These are phyloP conservation scores for Tanacetum coccineum DNA, from an alignment of 129 eudicot species.

Conservation along the genomic window DNA sequence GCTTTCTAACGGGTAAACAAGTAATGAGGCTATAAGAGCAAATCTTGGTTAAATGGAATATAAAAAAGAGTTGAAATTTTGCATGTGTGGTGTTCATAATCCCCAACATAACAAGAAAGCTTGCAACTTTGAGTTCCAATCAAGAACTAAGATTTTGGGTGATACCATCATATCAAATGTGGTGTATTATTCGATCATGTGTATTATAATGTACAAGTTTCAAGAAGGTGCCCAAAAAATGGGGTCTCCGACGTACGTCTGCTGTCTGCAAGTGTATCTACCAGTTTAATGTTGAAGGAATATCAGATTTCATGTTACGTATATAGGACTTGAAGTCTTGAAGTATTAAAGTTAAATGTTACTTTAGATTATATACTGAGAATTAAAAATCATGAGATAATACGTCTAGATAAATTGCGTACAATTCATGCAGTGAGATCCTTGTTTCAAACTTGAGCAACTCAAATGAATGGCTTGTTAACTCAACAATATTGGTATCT, in stretches of 20 bases:
- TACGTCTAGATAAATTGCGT: no score
- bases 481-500: no score
- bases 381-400: no score
- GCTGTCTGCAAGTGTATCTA: neutral
- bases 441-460: no score
- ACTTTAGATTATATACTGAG: no score
- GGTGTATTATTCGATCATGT: neutral
- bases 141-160: constrained; percentile 33
- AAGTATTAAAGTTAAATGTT: no score
- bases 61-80: constrained; percentile 10
- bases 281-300: neutral
- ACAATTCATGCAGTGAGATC: no score
- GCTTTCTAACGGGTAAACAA: constrained; percentile 27
- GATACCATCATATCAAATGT: constrained; percentile 9
- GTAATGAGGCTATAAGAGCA: constrained; percentile 17
- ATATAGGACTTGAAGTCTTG: neutral
- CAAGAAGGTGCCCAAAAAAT: neutral
- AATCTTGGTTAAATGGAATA: constrained; percentile 24
- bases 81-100: constrained; percentile 26
- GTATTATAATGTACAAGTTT: neutral
- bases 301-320: neutral
- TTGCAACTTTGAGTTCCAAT: constrained; percentile 33
- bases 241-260: no score
- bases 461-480: no score
- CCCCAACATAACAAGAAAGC: constrained; percentile 28